phyloP scores from a whole-genome alignment of 2,329 filamentous ascomycete species.

The Ophiostoma tasmaniense region DNA sequence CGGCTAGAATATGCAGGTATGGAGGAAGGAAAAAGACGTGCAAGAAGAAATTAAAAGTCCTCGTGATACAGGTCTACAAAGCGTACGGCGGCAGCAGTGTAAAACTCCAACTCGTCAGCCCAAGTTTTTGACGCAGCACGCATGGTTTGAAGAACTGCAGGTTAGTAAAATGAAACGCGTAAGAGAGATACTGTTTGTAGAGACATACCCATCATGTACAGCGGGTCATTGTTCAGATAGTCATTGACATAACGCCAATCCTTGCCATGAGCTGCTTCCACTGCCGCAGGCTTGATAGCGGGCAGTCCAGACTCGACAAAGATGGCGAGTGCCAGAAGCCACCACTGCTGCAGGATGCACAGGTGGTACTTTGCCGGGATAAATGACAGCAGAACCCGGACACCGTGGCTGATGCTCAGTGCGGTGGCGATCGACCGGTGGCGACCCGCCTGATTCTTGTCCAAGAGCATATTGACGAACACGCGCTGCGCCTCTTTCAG shows the following conservation, averaged over 20 bases:
- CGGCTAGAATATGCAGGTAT: neutral
- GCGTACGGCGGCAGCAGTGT: conserved; percentile 59
- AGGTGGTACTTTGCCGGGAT: conserved; percentile 67
- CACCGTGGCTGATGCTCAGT: conserved; percentile 77
- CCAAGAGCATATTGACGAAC: conserved; percentile 31
- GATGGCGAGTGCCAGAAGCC: conserved; percentile 68
- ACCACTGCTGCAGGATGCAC: conserved; percentile 75
- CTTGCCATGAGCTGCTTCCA: conserved; percentile 51
- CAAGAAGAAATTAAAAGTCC: neutral
- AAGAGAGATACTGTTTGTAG: neutral
- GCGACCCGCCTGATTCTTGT: conserved; percentile 40
- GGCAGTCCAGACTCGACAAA: conserved; percentile 73
- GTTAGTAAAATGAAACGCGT: neutral
- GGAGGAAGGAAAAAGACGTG: neutral
- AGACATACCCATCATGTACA: conserved; percentile 70
- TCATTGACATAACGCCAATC: conserved; percentile 71
- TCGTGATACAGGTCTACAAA: conserved; percentile 67
- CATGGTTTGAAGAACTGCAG: conserved; percentile 59
- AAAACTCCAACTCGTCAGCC: conserved; percentile 59
- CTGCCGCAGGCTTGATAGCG: conserved; percentile 38
- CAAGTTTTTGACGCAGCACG: conserved; percentile 65
- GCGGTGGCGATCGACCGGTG: conserved; percentile 75
- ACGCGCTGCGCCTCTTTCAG: conserved; percentile 64
- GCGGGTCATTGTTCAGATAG: conserved; percentile 39
- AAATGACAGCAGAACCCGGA: conserved; percentile 74